Conservation (phyloP, 1,139 yeast genomes). For the Taphrina flavorubra region DNA sequence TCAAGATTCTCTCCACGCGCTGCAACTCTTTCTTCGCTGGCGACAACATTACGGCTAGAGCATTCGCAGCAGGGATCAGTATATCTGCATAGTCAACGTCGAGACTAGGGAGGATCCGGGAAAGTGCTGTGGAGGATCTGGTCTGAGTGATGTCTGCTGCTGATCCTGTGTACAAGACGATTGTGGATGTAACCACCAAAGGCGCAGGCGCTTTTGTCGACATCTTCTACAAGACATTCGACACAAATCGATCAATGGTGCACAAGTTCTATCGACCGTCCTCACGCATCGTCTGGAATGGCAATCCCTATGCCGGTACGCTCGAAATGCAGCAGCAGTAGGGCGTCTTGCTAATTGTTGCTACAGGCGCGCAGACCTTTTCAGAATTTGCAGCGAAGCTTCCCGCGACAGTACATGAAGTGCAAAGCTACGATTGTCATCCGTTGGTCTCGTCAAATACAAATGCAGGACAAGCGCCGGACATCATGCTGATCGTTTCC, state of each 20-base stretch:
- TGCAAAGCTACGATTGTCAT: constrained; percentile 42
- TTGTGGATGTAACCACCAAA: constrained; percentile 38
- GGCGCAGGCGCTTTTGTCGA: constrained; percentile 42
- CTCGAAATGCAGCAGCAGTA: background rate
- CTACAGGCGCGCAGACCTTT: constrained; percentile 23
- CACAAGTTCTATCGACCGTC: constrained; percentile 41
- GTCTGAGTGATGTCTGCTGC: constrained; percentile 17
- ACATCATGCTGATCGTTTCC: constrained; percentile 40
- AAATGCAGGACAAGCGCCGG: constrained; percentile 39
- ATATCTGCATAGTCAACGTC: too few species aligned
- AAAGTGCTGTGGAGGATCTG: too few species aligned
- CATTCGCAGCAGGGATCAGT: background rate
- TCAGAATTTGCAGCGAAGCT: constrained; percentile 39
- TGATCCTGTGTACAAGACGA: constrained; percentile 34
- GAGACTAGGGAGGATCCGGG: too few species aligned
- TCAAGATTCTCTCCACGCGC: background rate
- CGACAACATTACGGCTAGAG: background rate
- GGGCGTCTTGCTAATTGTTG: background rate
- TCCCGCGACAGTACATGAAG: constrained; percentile 41
- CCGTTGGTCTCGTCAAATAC: constrained; percentile 39
- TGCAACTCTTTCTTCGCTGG: too few species aligned
- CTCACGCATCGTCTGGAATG: constrained; percentile 43
- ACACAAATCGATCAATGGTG: constrained; percentile 40
- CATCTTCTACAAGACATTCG: constrained; percentile 40
- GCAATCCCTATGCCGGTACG: constrained; percentile 38